phyloP scores from a whole-genome alignment of 768 basidiomycete species.

The Tulasnella sp. region DNA sequence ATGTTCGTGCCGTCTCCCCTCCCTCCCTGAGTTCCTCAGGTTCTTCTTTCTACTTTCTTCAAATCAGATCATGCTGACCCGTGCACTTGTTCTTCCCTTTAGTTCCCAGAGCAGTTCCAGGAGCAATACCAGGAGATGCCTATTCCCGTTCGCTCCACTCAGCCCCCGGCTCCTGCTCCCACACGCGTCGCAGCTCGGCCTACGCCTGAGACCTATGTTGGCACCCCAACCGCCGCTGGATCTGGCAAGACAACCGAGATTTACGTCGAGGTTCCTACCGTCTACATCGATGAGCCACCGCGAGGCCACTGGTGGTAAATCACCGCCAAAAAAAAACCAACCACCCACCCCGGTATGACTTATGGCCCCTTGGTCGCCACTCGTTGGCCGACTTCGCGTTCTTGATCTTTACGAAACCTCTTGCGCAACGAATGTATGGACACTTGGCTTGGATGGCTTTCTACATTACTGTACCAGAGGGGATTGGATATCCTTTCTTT shows the following conservation, averaged over 20 bases:
- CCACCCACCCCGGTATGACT: not conserved
- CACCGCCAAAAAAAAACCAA: not conserved
- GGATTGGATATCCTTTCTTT: conserved; percentile 2
- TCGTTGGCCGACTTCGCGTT: not conserved
- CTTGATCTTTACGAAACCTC: not conserved
- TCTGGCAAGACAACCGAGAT: conserved; percentile 14
- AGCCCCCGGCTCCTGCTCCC: conserved; percentile 19
- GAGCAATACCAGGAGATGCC: not conserved
- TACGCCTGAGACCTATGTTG: conserved; percentile 21
- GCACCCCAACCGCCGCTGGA: not conserved
- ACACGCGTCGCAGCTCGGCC: conserved; percentile 24
- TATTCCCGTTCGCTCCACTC: conserved; percentile 6
- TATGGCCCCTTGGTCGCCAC: not conserved
- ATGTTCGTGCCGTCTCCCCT: conserved; percentile 22
- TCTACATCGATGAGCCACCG: not conserved
- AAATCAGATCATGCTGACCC: not conserved
- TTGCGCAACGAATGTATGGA: not conserved
- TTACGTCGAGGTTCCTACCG: conserved; percentile 13
- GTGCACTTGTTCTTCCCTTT: not conserved
- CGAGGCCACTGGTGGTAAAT: not conserved
- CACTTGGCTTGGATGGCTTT: not conserved
- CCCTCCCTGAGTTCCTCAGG: conserved; percentile 12
- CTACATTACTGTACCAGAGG: conserved; percentile 1
- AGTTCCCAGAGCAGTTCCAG: not conserved
- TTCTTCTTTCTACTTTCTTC: not conserved